Evolutionary conservation across 2,329 filamentous ascomycete genomes (phyloP).

Genomic region (Phyllosticta capitalensis): DNA sequence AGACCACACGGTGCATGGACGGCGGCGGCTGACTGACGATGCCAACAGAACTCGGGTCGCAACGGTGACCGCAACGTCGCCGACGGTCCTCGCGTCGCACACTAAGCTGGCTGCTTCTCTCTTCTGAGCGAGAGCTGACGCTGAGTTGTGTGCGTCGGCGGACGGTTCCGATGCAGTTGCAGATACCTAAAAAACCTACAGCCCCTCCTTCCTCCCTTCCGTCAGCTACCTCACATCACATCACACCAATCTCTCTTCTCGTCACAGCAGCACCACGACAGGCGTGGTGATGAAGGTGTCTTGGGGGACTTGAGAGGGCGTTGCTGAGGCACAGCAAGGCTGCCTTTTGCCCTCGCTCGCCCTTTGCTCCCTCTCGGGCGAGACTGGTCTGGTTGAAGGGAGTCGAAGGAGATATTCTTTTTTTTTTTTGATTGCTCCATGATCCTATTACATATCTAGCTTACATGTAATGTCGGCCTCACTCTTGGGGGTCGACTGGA

Average conservation of each 20-base stretch:
- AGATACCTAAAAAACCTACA: background rate
- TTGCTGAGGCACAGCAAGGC: no score
- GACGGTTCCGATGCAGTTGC: background rate
- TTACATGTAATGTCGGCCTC: constrained; percentile 3
- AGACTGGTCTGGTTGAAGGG: no score
- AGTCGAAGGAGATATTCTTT: constrained; percentile 1
- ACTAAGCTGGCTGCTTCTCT: background rate
- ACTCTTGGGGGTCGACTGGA: no score
- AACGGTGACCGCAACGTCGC: constrained; percentile 35
- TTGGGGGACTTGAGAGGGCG: no score
- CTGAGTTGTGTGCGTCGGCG: no score
- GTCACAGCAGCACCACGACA: background rate
- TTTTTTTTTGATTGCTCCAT: background rate
- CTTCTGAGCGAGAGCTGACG: background rate
- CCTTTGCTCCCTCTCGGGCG: no score
- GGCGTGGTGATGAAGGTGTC: background rate
- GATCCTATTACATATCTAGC: background rate
- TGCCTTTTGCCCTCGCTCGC: no score
- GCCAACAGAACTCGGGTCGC: constrained; percentile 22
- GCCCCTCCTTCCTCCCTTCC: no score
- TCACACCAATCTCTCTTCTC: no score
- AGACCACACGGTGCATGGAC: no score
- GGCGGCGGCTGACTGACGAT: no score
- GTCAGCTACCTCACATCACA: constrained; percentile 3
- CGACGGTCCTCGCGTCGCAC: constrained; percentile 23